Conservation (phyloP, 2,329 filamentous ascomycete genomes). For the Colletotrichum australisinense region DNA sequence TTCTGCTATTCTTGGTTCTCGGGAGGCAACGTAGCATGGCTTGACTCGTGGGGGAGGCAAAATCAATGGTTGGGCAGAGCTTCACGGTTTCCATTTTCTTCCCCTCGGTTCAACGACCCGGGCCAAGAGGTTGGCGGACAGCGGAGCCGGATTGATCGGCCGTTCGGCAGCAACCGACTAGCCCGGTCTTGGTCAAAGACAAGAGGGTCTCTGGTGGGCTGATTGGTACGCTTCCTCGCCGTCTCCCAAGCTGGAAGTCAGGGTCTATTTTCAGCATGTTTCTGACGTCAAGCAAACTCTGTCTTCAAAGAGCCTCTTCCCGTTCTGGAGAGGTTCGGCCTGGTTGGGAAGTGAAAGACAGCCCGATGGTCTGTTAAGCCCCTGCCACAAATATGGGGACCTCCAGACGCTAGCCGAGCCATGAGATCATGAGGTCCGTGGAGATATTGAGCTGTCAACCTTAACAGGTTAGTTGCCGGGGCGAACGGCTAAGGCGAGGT, state of each 20-base stretch:
- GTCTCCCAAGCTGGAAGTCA: not conserved
- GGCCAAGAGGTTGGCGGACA: conserved; percentile 15
- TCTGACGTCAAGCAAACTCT: conserved; percentile 17
- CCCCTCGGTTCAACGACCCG: not conserved
- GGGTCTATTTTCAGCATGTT: conserved; percentile 12
- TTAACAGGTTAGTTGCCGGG: conserved; percentile 16
- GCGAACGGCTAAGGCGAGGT: conserved; percentile 8
- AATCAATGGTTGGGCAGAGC: not conserved
- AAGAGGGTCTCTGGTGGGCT: not conserved
- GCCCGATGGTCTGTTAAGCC: not conserved
- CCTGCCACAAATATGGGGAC: conserved; percentile 23
- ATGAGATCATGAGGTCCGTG: conserved; percentile 27
- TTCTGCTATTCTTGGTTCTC: not conserved
- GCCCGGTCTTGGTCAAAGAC: not conserved
- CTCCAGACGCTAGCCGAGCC: conserved; percentile 1
- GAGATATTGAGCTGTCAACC: conserved; percentile 21
- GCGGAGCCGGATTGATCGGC: conserved; percentile 19
- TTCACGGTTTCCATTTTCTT: not conserved
- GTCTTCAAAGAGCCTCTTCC: not conserved
- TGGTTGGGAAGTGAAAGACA: not conserved
- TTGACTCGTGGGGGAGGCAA: not conserved
- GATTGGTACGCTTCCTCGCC: conserved; percentile 10
- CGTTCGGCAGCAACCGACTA: conserved; percentile 2
- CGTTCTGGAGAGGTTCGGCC: not conserved
- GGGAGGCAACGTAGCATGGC: not conserved